Evolutionary conservation across 1,284 basidiomycete genomes (phyloP).

Genomic region (Phlebopus sp.): DNA sequence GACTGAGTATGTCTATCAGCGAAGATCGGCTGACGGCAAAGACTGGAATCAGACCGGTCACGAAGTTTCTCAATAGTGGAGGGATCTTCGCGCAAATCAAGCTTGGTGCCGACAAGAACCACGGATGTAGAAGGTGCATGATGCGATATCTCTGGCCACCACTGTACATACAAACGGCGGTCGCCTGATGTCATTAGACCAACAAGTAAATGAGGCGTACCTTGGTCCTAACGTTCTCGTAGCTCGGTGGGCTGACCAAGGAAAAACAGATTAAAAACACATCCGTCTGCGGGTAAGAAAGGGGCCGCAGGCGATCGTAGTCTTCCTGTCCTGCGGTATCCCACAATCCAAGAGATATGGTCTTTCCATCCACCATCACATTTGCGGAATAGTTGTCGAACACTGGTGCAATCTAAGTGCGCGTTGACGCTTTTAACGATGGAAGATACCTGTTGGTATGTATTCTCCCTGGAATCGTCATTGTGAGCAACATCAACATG

Average conservation of each 20-base stretch:
- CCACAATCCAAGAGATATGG: constrained; percentile 96
- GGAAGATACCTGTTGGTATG: constrained; percentile 82
- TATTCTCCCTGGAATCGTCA: constrained; percentile 76
- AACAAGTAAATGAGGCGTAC: constrained; percentile 40
- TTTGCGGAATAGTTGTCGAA: constrained; percentile 96
- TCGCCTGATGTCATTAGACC: constrained; percentile 8
- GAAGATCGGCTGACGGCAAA: constrained; percentile 2
- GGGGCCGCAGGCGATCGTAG: constrained; percentile 95
- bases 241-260: constrained; percentile 94
- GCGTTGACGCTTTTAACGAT: constrained; percentile 1
- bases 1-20: constrained; percentile 44
- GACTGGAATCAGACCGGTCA: constrained; percentile 62
- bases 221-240: constrained; percentile 98
- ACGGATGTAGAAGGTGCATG: constrained; percentile 95
- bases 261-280: constrained; percentile 99
- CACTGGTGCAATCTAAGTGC: constrained; percentile 44
- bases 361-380: constrained; percentile 99
- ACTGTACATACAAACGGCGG: constrained; percentile 47
- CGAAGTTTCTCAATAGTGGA: constrained; percentile 88
- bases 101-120: constrained; percentile 96
- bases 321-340: constrained; percentile 99
- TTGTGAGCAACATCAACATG: constrained; percentile 17
- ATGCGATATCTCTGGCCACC: constrained; percentile 96
- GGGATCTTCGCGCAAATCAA: constrained; percentile 95
- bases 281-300: constrained; percentile 99